Conservation (phyloP, 768 basidiomycete genomes). For the Termitomyces sp. region DNA sequence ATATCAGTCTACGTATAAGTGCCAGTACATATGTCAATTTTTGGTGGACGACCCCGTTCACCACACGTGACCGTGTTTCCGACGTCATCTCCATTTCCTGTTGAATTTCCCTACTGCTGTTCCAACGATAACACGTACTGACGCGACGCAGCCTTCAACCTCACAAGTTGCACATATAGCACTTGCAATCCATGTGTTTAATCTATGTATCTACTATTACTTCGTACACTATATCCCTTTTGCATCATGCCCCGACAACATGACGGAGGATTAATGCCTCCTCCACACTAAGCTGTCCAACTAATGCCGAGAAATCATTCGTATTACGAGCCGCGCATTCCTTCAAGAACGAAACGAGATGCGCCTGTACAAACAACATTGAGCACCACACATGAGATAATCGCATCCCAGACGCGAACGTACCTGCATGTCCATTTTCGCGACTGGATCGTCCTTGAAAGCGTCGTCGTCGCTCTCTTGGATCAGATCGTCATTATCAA, state of each 20-base stretch:
- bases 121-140: too few species aligned
- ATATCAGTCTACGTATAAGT: too few species aligned
- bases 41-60: too few species aligned
- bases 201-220: not conserved
- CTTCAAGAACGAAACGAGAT: conserved; percentile 63
- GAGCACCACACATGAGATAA: not conserved
- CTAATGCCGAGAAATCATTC: conserved; percentile 54
- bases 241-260: conserved; percentile 23
- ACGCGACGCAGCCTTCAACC: not conserved
- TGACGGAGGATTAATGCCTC: conserved; percentile 63
- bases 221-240: not conserved
- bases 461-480: conserved; percentile 83
- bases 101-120: too few species aligned
- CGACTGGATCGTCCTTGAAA: conserved; percentile 79
- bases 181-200: not conserved
- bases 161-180: not conserved
- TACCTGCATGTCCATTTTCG: conserved; percentile 77
- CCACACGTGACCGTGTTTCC: too few species aligned
- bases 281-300: conserved; percentile 63
- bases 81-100: too few species aligned
- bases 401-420: conserved; percentile 4
- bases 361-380: conserved; percentile 36
- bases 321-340: conserved; percentile 62
- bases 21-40: too few species aligned
- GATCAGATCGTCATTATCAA: conserved; percentile 74